Evolutionary conservation across 2,329 filamentous ascomycete genomes (phyloP).

Genomic region (Ophiosphaerella herpotricha): DNA sequence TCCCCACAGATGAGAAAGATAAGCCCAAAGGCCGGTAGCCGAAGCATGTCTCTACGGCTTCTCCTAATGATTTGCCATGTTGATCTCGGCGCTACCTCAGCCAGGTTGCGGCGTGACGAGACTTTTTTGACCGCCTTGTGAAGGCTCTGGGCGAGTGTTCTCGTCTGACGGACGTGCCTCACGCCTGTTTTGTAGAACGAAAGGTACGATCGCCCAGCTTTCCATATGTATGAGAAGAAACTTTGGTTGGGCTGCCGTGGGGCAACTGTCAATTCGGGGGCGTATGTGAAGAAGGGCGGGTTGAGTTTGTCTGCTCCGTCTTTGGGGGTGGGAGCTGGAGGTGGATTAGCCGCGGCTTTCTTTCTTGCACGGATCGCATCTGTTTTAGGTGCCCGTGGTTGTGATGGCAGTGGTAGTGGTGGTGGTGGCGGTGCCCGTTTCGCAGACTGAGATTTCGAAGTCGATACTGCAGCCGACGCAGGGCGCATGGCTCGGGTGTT

Average conservation of each 20-base stretch:
- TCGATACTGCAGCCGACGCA: slow-evolving; percentile 10
- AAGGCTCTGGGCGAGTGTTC: slow-evolving; percentile 50
- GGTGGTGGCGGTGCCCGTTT: not conserved
- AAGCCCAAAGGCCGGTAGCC: slow-evolving; percentile 77
- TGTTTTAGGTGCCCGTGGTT: not conserved
- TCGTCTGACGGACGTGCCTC: slow-evolving; percentile 73
- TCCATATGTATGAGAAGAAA: slow-evolving; percentile 60
- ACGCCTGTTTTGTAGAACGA: slow-evolving; percentile 88
- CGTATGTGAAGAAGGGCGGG: slow-evolving; percentile 72
- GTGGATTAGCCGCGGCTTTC: too few relatives aligned
- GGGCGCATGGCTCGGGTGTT: slow-evolving; percentile 6
- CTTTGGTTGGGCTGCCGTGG: slow-evolving; percentile 53
- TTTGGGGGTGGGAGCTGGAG: slow-evolving; percentile 7
- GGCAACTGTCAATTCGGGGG: slow-evolving; percentile 70
- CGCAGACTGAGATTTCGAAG: slow-evolving; percentile 3
- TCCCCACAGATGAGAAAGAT: slow-evolving; percentile 81
- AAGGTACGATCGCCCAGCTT: slow-evolving; percentile 74
- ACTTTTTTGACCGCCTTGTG: slow-evolving; percentile 45
- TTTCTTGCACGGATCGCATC: not conserved
- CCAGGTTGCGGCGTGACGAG: not conserved
- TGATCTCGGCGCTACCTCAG: slow-evolving; percentile 58
- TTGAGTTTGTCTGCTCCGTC: slow-evolving; percentile 57
- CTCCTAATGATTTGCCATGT: slow-evolving; percentile 73
- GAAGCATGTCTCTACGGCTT: slow-evolving; percentile 72
- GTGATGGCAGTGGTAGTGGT: not conserved